Evolutionary conservation across 805 yeast genomes (phyloP).

Genomic region (Yamadazyma phyllophila): DNA sequence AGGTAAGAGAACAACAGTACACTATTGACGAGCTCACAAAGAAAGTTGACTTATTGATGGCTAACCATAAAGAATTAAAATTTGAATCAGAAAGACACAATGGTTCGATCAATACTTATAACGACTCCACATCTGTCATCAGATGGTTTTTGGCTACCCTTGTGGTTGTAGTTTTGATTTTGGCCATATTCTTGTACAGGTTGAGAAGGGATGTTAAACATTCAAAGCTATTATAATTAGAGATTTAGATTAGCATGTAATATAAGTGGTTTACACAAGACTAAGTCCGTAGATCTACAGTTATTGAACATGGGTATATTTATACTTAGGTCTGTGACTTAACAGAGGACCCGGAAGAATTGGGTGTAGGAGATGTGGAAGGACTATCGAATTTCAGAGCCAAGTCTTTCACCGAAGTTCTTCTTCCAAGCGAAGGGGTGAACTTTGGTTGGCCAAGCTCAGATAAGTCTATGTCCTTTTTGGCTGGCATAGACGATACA

Average conservation of each 20-base stretch:
- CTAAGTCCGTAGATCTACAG: too few species aligned
- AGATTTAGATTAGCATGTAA: not conserved
- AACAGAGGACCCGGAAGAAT: slow-evolving; percentile 17
- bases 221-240: slow-evolving; percentile 49
- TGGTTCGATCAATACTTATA: slow-evolving; percentile 4
- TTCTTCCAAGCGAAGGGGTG: slow-evolving; percentile 24
- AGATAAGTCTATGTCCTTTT: slow-evolving; percentile 23
- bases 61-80: slow-evolving; percentile 37
- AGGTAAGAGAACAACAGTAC: slow-evolving; percentile 39
- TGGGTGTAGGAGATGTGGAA: slow-evolving; percentile 12
- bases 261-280: too few species aligned
- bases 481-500: slow-evolving; percentile 21
- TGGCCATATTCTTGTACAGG: slow-evolving; percentile 49
- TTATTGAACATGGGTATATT: too few species aligned
- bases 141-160: slow-evolving; percentile 44
- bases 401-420: slow-evolving; percentile 33
- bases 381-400: slow-evolving; percentile 26
- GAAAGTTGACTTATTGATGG: slow-evolving; percentile 42
- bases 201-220: slow-evolving; percentile 63
- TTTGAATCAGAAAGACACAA: slow-evolving; percentile 23
- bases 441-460: slow-evolving; percentile 31
- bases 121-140: slow-evolving; percentile 16
- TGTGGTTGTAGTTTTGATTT: slow-evolving; percentile 34
- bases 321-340: slow-evolving; percentile 3
- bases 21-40: slow-evolving; percentile 31